Evolutionary conservation across 164 flowering plant species (phyloP).

Genomic region (Tetracentron sinense): DNA sequence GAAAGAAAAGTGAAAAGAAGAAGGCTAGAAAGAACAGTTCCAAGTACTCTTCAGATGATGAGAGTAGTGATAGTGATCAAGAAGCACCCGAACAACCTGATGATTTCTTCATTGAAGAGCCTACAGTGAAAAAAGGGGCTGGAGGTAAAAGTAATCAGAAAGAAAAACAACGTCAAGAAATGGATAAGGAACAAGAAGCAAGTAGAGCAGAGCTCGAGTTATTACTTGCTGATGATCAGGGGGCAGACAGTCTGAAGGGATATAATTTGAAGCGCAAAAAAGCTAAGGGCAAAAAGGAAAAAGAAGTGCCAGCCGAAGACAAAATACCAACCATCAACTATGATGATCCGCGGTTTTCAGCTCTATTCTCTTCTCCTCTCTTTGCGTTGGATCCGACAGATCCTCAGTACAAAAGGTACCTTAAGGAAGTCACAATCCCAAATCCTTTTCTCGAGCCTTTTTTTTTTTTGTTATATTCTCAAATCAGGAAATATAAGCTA

Average conservation of each 20-base stretch:
- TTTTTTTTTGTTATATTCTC: slow-evolving; percentile 2
- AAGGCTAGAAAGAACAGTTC: slow-evolving; percentile 51
- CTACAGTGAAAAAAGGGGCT: slow-evolving; percentile 23
- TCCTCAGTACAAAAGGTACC: slow-evolving; percentile 80
- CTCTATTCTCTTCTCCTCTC: slow-evolving; percentile 45
- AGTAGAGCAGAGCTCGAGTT: slow-evolving; percentile 84
- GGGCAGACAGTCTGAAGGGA: slow-evolving; percentile 54
- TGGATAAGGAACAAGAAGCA: slow-evolving; percentile 51
- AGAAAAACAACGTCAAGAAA: slow-evolving; percentile 23
- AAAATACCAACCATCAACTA: slow-evolving; percentile 54
- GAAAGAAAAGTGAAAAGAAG: slow-evolving; percentile 76
- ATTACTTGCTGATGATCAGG: slow-evolving; percentile 75
- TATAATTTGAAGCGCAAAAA: slow-evolving; percentile 69
- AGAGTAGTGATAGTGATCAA: slow-evolving; percentile 47
- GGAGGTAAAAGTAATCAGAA: slow-evolving; percentile 18
- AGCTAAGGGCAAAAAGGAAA: slow-evolving; percentile 52
- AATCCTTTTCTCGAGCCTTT: not conserved
- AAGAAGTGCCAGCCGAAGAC: slow-evolving; percentile 45
- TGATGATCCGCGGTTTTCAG: slow-evolving; percentile 70
- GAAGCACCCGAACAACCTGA: slow-evolving; percentile 52
- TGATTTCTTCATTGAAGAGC: slow-evolving; percentile 78
- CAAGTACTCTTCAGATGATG: slow-evolving; percentile 63
- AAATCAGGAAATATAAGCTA: not conserved
- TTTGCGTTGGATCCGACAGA: slow-evolving; percentile 93
- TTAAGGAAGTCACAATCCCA: no score